Percentiles rank a stretch among this genome's conserved stretches.
Conservation (phyloP, 2,329 filamentous ascomycete species). For the Verticillium dahliae region DNA sequence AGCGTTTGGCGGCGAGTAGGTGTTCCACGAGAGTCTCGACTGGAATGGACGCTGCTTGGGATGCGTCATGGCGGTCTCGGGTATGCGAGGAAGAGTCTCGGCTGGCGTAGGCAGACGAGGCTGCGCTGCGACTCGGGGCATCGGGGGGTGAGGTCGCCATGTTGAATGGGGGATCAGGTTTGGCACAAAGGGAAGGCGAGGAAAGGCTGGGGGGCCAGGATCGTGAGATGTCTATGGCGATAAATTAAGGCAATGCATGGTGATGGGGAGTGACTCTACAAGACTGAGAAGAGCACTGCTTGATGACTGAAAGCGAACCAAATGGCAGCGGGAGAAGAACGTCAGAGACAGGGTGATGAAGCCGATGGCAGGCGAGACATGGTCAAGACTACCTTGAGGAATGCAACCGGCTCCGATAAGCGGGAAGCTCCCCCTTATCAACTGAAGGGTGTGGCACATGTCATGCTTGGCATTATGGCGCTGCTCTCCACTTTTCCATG, state of each 20-base stretch:
- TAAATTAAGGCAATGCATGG: neutral
- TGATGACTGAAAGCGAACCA: neutral
- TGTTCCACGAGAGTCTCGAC: slow-evolving; percentile 78
- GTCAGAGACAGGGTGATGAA: neutral
- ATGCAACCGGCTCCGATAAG: neutral
- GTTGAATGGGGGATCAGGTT: neutral
- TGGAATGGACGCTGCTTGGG: slow-evolving; percentile 13
- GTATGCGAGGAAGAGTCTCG: neutral
- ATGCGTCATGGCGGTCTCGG: neutral
- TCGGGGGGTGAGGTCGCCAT: slow-evolving; percentile 4
- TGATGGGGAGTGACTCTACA: neutral
- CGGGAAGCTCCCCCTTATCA: neutral
- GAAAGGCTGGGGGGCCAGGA: neutral
- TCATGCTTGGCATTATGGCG: neutral
- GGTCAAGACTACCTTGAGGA: neutral
- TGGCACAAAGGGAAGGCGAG: neutral
- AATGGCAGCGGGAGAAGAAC: neutral
- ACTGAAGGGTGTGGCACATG: neutral
- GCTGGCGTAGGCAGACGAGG: neutral
- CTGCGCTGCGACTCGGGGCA: slow-evolving; percentile 13
- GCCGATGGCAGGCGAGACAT: neutral
- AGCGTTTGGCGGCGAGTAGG: slow-evolving; percentile 80
- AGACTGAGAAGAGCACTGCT: neutral
- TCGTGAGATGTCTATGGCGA: neutral
- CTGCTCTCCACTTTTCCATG: neutral